phyloP scores from a whole-genome alignment of 345 rosid species.

The Excoecaria agallocha region DNA sequence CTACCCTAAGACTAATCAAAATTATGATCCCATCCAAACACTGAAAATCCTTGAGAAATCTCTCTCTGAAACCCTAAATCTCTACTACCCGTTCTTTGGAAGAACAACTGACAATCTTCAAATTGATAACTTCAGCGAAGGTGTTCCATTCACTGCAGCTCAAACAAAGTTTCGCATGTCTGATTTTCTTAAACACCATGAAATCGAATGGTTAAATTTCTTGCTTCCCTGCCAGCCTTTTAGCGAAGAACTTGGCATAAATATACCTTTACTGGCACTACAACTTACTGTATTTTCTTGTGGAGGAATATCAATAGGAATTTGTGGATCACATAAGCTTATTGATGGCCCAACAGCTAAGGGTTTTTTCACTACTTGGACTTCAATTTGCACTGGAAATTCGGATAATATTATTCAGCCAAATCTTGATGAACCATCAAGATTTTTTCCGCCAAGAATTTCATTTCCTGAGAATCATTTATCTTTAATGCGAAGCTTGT shows the following conservation, averaged over 20 bases:
- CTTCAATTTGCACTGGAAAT: slow-evolving; percentile 4
- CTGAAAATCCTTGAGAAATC: slow-evolving; percentile 7
- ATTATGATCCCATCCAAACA: background rate
- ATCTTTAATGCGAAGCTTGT: slow-evolving; percentile 16
- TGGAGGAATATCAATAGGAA: slow-evolving; percentile 16
- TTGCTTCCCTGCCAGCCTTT: slow-evolving; percentile 7
- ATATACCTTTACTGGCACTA: background rate
- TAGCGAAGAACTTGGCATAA: background rate
- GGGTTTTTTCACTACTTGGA: slow-evolving; percentile 8
- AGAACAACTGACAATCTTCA: slow-evolving; percentile 11
- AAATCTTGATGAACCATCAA: background rate
- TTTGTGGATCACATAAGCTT: background rate
- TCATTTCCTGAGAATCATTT: slow-evolving; percentile 7
- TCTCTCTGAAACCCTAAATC: slow-evolving; percentile 16
- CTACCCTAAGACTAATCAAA: slow-evolving; percentile 1
- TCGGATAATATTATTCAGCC: background rate
- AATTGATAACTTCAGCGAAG: slow-evolving; percentile 19
- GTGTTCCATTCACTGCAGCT: slow-evolving; percentile 15
- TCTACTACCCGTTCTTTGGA: slow-evolving; percentile 27
- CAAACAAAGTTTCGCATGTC: background rate
- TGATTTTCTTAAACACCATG: slow-evolving; percentile 7
- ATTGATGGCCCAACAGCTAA: slow-evolving; percentile 7
- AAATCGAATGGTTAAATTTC: background rate
- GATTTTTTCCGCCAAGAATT: slow-evolving; percentile 14
- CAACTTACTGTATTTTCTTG: slow-evolving; percentile 11